Conservation (phyloP, 2,329 filamentous ascomycete genomes). For the Penicillium sp. region DNA sequence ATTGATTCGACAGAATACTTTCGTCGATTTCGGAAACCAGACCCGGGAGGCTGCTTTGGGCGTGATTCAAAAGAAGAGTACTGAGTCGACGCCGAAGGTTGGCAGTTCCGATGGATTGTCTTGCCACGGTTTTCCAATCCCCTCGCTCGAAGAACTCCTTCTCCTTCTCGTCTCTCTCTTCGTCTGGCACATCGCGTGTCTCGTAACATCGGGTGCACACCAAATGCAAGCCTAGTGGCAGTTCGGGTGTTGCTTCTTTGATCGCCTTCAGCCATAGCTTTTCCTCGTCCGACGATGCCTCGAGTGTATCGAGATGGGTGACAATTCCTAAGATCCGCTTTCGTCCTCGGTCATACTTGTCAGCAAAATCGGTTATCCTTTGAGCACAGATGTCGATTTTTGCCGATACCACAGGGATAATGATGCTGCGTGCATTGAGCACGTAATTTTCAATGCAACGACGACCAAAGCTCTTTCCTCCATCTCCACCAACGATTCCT, state of each 20-base stretch:
- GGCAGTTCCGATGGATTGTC: background rate
- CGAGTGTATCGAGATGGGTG: constrained; percentile 48
- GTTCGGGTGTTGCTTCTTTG: constrained; percentile 42
- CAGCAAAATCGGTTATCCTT: constrained; percentile 53
- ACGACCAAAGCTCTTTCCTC: constrained; percentile 55
- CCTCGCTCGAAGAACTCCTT: constrained; percentile 24
- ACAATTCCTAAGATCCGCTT: constrained; percentile 48
- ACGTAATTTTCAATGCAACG: constrained; percentile 56
- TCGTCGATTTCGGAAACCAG: background rate
- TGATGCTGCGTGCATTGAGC: constrained; percentile 57
- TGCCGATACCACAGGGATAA: constrained; percentile 56
- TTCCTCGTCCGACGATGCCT: constrained; percentile 39
- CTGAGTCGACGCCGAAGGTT: background rate
- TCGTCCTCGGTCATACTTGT: constrained; percentile 32
- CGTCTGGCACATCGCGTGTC: background rate
- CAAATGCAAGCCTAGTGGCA: constrained; percentile 49
- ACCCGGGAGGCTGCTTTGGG: background rate
- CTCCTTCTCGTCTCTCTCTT: background rate
- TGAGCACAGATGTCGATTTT: constrained; percentile 58
- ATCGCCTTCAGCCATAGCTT: constrained; percentile 38
- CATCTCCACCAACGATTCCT: constrained; percentile 50
- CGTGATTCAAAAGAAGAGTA: background rate
- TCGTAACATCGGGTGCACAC: background rate
- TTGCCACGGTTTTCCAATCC: constrained; percentile 20
- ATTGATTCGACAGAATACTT: constrained; percentile 29